Conservation (phyloP, 1,139 yeast genomes). For the Kluyveromyces marxianus region DNA sequence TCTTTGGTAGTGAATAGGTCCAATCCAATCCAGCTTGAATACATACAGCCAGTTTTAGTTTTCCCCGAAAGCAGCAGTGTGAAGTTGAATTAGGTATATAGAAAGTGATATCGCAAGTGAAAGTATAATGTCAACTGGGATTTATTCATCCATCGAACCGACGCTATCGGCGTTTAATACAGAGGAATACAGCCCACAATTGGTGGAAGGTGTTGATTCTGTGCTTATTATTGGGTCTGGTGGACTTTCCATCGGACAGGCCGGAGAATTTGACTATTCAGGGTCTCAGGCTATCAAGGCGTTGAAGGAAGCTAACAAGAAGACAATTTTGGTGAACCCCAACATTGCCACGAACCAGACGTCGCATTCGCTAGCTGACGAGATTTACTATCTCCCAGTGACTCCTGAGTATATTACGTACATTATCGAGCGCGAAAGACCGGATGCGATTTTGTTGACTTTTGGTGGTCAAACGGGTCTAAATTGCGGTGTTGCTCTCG, state of each 20-base stretch:
- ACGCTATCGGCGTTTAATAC: slow-evolving; percentile 24
- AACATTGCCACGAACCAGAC: slow-evolving; percentile 98
- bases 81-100: no score
- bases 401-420: slow-evolving; percentile 93
- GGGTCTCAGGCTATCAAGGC: slow-evolving; percentile 98
- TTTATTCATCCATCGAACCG: slow-evolving; percentile 22
- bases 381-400: slow-evolving; percentile 89
- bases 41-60: no score
- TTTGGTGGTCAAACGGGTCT: slow-evolving; percentile 98
- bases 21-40: no score
- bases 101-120: no score
- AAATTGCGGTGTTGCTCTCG: slow-evolving; percentile 91
- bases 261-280: slow-evolving; percentile 97
- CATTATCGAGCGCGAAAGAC: slow-evolving; percentile 90
- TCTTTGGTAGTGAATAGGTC: no score
- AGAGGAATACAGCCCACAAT: slow-evolving; percentile 31
- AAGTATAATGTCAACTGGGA: slow-evolving; percentile 1
- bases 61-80: no score
- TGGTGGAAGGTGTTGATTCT: slow-evolving; percentile 73
- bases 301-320: slow-evolving; percentile 78
- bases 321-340: slow-evolving; percentile 86
- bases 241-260: slow-evolving; percentile 96
- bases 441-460: slow-evolving; percentile 90
- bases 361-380: slow-evolving; percentile 91
- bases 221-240: slow-evolving; percentile 96